Evolutionary conservation across 768 basidiomycete genomes (phyloP), one percentile per base, ranked within the genome.

Genomic region (Suillus fuscotomentosus): DNA sequence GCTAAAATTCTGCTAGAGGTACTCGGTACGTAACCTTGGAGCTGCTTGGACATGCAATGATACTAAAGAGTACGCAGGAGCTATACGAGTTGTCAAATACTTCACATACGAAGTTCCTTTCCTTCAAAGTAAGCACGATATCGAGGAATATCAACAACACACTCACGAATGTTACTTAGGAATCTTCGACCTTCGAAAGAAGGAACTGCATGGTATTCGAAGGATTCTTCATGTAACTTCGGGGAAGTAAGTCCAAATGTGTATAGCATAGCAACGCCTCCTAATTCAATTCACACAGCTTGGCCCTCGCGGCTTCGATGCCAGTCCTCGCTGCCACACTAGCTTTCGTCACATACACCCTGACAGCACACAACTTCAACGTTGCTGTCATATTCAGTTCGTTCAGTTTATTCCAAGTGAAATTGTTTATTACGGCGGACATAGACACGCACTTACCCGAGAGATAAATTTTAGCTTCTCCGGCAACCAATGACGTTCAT

Each of bases 41-140:
- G 36, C 36, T 38, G 36, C 36, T 38, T 2, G 36, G 36, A 38
- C 1, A 38, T 38, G 36, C 36, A 10, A 38, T 8, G 27, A 38
- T 57, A 17, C 60, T 43, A 36, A 63, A n/a, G 17, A 63, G 36
- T 36, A 42, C 43, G 38, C 60, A 82, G 84, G 83, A 56, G 83
- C 82, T 2, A 90, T 91, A 88, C 82, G 87, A 4, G 82, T 90
- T n/a, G 86, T 92, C 62, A 91, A 90, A 72, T 89, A 87, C 69
- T 92, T 92, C 72, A 87, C 85, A 31, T 90, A 90, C 66, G 90
- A 92, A 74, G 67, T 80, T 1, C 87, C 89, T 0, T 91, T 90
- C 74, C 73, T 90, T 51, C 80, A 86, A 66, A 80, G 89, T 88
- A 65, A 72, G 82, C 75, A 5, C 45, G 22, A 24, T 60, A 31